Percentiles rank a stretch among this genome's conserved stretches.
These are phyloP conservation scores for Penicillium odoratum DNA, from an alignment of 495 filamentous ascomycete genomes.

Conservation along the genomic window DNA sequence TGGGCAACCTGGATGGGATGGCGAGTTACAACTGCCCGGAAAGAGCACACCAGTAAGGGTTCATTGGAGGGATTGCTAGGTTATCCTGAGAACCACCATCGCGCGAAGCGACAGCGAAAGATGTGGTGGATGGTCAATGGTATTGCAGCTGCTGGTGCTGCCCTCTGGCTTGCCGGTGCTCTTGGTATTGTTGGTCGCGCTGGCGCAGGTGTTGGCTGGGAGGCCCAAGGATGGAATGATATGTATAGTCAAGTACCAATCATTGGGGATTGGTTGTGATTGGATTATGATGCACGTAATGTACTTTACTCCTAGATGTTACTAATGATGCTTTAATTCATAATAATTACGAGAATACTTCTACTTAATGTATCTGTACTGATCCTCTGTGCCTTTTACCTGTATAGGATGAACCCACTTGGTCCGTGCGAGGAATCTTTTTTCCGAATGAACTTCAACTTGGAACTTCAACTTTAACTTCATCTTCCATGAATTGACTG, in stretches of 20 bases:
- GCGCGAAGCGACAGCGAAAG: constrained; percentile 49
- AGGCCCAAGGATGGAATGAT: constrained; percentile 75
- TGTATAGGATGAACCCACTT: background rate
- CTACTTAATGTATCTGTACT: too few relatives aligned
- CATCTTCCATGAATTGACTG: constrained; percentile 1
- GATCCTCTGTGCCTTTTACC: too few relatives aligned
- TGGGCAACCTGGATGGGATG: constrained; percentile 70
- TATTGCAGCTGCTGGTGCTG: constrained; percentile 54
- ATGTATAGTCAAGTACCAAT: constrained; percentile 58
- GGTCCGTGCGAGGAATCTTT: constrained; percentile 28
- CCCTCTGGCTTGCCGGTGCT: constrained; percentile 77
- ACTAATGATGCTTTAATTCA: constrained; percentile 3
- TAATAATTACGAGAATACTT: background rate
- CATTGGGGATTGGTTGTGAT: constrained; percentile 51
- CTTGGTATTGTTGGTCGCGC: constrained; percentile 73
- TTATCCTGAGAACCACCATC: constrained; percentile 38
- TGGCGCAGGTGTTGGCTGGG: constrained; percentile 72
- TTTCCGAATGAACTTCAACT: background rate
- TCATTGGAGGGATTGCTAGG: constrained; percentile 40
- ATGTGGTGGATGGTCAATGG: constrained; percentile 71
- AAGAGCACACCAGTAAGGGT: constrained; percentile 32
- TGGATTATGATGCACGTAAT: constrained; percentile 14
- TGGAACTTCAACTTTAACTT: constrained; percentile 8
- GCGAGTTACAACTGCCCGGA: constrained; percentile 44
- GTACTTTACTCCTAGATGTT: constrained; percentile 6